Conservation (phyloP, 768 basidiomycete genomes). For the Rhizopogon roseolus region DNA sequence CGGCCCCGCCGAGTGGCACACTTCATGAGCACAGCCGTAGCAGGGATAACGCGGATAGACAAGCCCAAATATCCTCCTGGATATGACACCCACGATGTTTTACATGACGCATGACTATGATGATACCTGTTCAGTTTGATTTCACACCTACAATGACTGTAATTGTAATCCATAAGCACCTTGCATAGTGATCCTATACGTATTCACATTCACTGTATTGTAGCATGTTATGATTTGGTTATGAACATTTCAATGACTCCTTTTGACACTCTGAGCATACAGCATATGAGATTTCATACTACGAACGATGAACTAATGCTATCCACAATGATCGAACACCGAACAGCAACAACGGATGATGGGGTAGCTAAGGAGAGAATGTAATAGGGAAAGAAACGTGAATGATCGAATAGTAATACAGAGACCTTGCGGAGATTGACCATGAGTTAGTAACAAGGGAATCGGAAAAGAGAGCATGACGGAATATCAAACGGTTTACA, state of each 20-base stretch:
- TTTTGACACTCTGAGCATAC: neutral
- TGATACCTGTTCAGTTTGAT: neutral
- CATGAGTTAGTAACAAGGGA: constrained; percentile 25
- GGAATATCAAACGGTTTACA: constrained; percentile 15
- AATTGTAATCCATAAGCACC: neutral
- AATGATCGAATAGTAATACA: constrained; percentile 25
- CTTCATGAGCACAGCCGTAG: constrained; percentile 15
- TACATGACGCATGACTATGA: neutral
- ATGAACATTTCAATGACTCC: neutral
- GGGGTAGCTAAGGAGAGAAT: constrained; percentile 11
- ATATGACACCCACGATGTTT: neutral
- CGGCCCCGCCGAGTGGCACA: neutral
- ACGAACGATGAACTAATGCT: constrained; percentile 2
- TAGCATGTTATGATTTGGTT: too few species aligned
- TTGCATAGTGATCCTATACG: neutral
- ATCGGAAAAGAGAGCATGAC: constrained; percentile 24
- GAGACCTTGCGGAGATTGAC: constrained; percentile 19
- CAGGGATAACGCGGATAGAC: constrained; percentile 1
- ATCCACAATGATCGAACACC: neutral
- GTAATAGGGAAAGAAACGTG: constrained; percentile 16
- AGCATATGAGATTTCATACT: neutral
- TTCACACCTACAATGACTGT: neutral
- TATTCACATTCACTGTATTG: neutral
- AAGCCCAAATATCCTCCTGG: neutral
- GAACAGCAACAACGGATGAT: neutral